These are phyloP conservation scores for Neofusicoccum sp. DNA, from an alignment of 2,329 filamentous ascomycete species.

Conservation along the genomic window DNA sequence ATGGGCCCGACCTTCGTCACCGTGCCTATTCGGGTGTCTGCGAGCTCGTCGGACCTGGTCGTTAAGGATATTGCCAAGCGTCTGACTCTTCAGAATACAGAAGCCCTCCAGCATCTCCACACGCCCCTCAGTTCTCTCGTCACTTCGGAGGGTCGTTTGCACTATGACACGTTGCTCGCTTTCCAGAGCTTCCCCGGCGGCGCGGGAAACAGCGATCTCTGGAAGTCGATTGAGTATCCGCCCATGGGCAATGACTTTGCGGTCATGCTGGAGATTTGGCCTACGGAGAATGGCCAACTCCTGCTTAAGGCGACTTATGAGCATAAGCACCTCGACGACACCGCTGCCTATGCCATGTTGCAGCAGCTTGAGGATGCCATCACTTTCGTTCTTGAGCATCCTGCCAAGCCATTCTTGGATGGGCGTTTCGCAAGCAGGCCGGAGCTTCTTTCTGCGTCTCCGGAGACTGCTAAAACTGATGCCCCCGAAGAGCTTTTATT, in stretches of 20 bases:
- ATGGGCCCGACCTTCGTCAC: constrained; percentile 15
- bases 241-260: constrained; percentile 34
- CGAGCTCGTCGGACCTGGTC: not conserved
- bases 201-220: not conserved
- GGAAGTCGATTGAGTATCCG: constrained; percentile 21
- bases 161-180: constrained; percentile 13
- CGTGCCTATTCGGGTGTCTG: constrained; percentile 14
- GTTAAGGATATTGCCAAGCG: constrained; percentile 9
- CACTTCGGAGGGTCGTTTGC: constrained; percentile 12
- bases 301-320: constrained; percentile 31
- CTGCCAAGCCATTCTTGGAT: constrained; percentile 24
- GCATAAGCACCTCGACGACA: constrained; percentile 25
- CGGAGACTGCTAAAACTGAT: constrained; percentile 13
- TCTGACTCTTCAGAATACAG: constrained; percentile 10
- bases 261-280: constrained; percentile 35
- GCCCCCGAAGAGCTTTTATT: not conserved
- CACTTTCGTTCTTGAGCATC: constrained; percentile 24
- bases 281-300: constrained; percentile 23
- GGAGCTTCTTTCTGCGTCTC: constrained; percentile 22
- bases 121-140: constrained; percentile 13
- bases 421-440: constrained; percentile 20
- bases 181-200: constrained; percentile 17
- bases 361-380: constrained; percentile 11
- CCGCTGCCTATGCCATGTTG: constrained; percentile 15
- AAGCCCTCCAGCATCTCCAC: constrained; percentile 14